Evolutionary conservation across 2,329 filamentous ascomycete genomes (phyloP), one percentile per base, ranked within the genome.

Genomic region (Aspergillus aculeatus): DNA sequence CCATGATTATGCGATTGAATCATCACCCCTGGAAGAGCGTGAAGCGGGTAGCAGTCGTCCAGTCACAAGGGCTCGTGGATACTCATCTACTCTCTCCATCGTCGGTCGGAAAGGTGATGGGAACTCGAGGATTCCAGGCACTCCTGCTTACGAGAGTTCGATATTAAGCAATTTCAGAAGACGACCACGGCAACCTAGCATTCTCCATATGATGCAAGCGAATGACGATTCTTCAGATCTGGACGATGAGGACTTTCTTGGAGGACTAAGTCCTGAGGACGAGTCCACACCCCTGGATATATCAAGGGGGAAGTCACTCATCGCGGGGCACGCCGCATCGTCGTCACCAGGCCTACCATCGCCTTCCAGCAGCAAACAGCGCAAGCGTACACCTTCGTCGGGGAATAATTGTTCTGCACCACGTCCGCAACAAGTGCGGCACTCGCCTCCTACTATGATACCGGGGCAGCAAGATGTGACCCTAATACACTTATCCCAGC

Each of bases 151-250:
- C 56, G 77, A 80, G 54, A 76, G 67, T 56, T 80, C 77, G 3
- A 71, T 79, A 56, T 58, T 80, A 57, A 78, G 75, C 61, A 77
- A 78, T 61, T 80, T 80, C 62, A 75, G 77, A 56, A 71, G 75
- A 41, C 68, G 78, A 32, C 73, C 77, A 12, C 73, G 78, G 61
- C 78, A 80, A 59, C 73, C 75, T 24, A 80, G 78, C 65, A 77
- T 80, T 51, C 67, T 80, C 7, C 76, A 78, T 38, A 74, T 79
- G 71, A 75, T 79, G 72, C 75, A 78, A 47, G 73, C 73, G 16
- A 75, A 77, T 35, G 75, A 75, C 59, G 69, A 66, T n/a, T 73
- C 74, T 24, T 73, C 74, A 26, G 72, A 75, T 19, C 58, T 75
- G 59, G 65, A 68, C 35, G 66, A 78, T 52, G 75, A 78, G 49